Percentiles rank a stretch among this genome's conserved stretches.
Conservation (phyloP, 2,329 filamentous ascomycete genomes). For the Alternaria conjuncta region DNA sequence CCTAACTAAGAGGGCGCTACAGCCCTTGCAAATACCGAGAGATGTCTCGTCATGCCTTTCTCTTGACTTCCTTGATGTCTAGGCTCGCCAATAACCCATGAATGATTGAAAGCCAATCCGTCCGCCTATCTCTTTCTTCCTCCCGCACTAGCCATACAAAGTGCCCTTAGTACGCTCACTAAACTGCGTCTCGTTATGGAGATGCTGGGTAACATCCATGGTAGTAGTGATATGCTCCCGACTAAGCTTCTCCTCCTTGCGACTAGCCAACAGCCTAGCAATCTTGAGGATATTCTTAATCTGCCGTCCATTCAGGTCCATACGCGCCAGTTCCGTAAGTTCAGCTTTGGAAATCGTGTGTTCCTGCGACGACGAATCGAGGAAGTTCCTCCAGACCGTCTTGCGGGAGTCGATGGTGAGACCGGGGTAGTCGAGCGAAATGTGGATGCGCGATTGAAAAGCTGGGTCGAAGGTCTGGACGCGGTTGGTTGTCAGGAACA, state of each 20-base stretch:
- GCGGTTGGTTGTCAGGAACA: conserved; percentile 47
- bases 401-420: conserved; percentile 43
- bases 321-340: conserved; percentile 42
- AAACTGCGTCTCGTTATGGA: conserved; percentile 47
- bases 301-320: conserved; percentile 58
- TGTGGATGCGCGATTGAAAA: conserved; percentile 43
- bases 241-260: conserved; percentile 36
- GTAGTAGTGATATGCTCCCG: conserved; percentile 44
- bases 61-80: too few relatives aligned
- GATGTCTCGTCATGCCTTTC: too few relatives aligned
- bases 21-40: too few relatives aligned
- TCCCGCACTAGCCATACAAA: neutral
- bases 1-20: too few relatives aligned
- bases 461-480: conserved; percentile 41
- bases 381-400: conserved; percentile 42
- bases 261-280: conserved; percentile 33
- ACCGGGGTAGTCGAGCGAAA: conserved; percentile 37
- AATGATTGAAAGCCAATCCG: neutral
- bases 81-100: neutral
- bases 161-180: conserved; percentile 37
- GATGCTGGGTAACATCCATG: conserved; percentile 49
- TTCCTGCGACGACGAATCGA: conserved; percentile 41
- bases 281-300: conserved; percentile 56
- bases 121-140: too few relatives aligned
- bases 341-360: conserved; percentile 17